Evolutionary conservation across 2,329 filamentous ascomycete species (phyloP).

Genomic region (Neurospora sp.): DNA sequence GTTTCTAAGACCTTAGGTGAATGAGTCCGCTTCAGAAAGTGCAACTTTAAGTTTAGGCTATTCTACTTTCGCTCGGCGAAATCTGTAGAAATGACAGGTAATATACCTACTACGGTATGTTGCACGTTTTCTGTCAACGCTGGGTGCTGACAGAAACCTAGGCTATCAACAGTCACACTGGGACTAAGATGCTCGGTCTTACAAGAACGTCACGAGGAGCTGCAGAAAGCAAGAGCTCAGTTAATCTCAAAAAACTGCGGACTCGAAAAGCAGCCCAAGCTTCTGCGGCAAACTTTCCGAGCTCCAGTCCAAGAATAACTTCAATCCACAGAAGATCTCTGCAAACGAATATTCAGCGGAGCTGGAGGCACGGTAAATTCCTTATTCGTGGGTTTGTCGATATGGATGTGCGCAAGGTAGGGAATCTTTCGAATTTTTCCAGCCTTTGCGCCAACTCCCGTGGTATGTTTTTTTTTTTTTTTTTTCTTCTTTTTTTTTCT

Average conservation of each 20-base stretch:
- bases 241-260: background rate
- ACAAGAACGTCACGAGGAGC: background rate
- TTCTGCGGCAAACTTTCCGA: background rate
- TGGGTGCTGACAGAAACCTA: background rate
- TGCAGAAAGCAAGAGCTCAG: background rate
- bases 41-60: no score
- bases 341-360: constrained; percentile 6
- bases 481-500: no score
- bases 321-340: constrained; percentile 1
- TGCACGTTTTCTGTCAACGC: background rate
- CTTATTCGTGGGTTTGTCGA: constrained; percentile 10
- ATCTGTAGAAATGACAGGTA: no score
- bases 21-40: no score
- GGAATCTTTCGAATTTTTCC: background rate
- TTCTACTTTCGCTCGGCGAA: no score
- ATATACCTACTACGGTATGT: background rate
- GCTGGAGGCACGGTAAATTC: constrained; percentile 5
- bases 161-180: background rate
- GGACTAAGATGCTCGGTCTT: background rate
- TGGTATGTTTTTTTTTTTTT: no score
- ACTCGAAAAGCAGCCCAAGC: background rate
- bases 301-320: background rate
- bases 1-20: no score
- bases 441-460: background rate
- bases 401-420: background rate